phyloP scores from a whole-genome alignment of 306 rosid species.

The Datisca glomerata region DNA sequence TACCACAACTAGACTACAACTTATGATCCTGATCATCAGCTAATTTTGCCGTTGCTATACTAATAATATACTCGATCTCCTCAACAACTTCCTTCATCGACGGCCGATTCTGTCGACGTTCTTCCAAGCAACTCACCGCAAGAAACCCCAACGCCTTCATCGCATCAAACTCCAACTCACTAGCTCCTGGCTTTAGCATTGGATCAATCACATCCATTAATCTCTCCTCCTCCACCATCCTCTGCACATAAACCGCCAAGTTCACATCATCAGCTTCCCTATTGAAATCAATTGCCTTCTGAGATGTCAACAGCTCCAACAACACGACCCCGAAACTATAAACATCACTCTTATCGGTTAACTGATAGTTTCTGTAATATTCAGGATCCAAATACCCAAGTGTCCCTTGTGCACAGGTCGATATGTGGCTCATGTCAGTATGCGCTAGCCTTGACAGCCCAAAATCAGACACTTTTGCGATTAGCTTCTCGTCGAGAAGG shows the following conservation, averaged over 20 bases:
- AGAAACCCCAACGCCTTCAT: conserved; percentile 69
- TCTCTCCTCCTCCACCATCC: conserved; percentile 45
- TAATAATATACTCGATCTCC: conserved; percentile 66
- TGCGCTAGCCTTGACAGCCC: conserved; percentile 63
- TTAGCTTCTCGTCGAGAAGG: conserved; percentile 36
- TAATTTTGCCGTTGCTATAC: conserved; percentile 44
- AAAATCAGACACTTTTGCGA: conserved; percentile 62
- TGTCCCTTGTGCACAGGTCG: conserved; percentile 79
- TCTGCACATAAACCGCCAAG: conserved; percentile 56
- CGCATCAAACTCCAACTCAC: conserved; percentile 40
- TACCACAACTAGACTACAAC: too few relatives aligned
- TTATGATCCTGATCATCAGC: too few relatives aligned
- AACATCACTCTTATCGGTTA: conserved; percentile 68
- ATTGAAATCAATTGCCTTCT: conserved; percentile 62
- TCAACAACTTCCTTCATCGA: conserved; percentile 67
- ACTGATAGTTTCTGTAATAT: conserved; percentile 51
- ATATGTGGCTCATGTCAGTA: conserved; percentile 67
- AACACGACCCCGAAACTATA: conserved; percentile 65
- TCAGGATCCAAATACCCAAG: conserved; percentile 72
- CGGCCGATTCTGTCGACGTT: conserved; percentile 68
- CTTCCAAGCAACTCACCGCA: conserved; percentile 76
- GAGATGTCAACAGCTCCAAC: conserved; percentile 54
- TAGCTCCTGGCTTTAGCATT: conserved; percentile 35
- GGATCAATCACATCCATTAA: conserved; percentile 51
- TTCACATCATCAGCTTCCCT: conserved; percentile 63